These are phyloP conservation scores for Microbotryum violaceum DNA, from an alignment of 1,284 basidiomycete genomes.

Conservation along the genomic window DNA sequence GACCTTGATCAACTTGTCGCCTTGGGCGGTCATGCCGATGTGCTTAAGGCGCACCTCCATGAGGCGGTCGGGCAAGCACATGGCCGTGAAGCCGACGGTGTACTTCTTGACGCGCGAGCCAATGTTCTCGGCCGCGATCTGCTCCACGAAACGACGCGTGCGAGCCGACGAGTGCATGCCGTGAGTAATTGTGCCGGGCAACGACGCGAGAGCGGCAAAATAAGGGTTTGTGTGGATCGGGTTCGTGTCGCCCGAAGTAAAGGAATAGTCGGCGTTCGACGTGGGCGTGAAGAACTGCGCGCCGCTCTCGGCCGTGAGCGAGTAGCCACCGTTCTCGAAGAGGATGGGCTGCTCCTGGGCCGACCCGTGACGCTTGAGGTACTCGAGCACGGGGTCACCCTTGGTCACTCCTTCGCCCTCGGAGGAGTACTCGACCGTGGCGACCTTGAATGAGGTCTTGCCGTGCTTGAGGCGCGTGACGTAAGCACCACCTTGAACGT, in stretches of 20 bases:
- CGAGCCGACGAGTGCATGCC: conserved; percentile 96
- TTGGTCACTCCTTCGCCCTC: conserved; percentile 58
- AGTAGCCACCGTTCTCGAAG: conserved; percentile 78
- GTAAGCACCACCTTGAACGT: conserved; percentile 72
- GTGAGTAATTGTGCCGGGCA: conserved; percentile 95
- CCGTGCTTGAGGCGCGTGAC: conserved; percentile 31
- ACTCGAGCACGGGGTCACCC: conserved; percentile 89
- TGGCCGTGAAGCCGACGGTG: conserved; percentile 86
- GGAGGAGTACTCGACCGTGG: conserved; percentile 73
- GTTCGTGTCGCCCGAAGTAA: conserved; percentile 92
- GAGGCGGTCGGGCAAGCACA: conserved; percentile 91
- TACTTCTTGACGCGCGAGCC: conserved; percentile 87
- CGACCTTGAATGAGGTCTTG: conserved; percentile 60
- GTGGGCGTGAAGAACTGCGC: conserved; percentile 50
- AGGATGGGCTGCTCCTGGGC: conserved; percentile 67
- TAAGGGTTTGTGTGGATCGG: conserved; percentile 91
- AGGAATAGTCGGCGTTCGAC: conserved; percentile 89
- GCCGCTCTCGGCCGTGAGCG: conserved; percentile 51
- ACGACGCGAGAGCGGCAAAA: conserved; percentile 86
- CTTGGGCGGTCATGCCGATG: conserved; percentile 74
- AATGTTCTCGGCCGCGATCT: conserved; percentile 82
- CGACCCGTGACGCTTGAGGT: conserved; percentile 81
- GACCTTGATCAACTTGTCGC: conserved; percentile 85
- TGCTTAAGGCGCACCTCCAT: conserved; percentile 83
- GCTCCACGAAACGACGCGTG: conserved; percentile 87